Base-by-base conservation (phyloP, 345 rosid genomes). In the Lepidium aucheri region DNA sequence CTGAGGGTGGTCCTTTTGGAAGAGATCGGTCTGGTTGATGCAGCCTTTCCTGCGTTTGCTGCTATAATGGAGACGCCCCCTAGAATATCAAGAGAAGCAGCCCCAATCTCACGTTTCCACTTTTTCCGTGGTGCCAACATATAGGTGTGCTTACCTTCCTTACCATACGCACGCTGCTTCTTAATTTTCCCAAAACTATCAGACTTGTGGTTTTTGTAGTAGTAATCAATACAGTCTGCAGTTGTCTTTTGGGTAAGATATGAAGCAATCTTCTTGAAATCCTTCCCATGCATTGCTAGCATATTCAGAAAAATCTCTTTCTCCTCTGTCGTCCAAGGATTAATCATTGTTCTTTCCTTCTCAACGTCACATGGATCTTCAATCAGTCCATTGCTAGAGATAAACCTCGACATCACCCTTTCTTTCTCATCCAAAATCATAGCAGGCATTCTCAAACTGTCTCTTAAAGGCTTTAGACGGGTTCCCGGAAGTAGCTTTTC, bases 121-220 rank as follows among this genome's bases (percentile, higher is more conserved):
- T 78, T 89, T 57, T 86, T 87, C 43, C 78, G 76, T 16, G 96
- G 80, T 20, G 96, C 74, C 72, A 85, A 68, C 73, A 77, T 87
- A 38, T 79, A 71, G 44, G 86, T 75, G 15, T 88, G 54, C 79
- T 85, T 90, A 62, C 71, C 78, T 59, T 73, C 82, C 81, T 86
- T 83, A 50, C 80, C 82, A 54, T 41, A 64, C 60, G 77, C 78
- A 51, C 51, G 79, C 78, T 80, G 81, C 84, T 85, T 93, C 87
- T 86, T 90, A 36, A 84, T 83, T 73, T 80, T 89, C 84, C 82
- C 83, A 79, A 95, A 91, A 76, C 79, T 72, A 76, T 86, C 99
- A 65, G 97, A 87, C 68, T 95, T 95, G 81, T 89, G 99, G 70
- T 95, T 95, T 72, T 91, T 95, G 83, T 91, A 95, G 78, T 95